Conservation (phyloP, 352 stramenopile genomes). For the Halophytophthora batemanensis region DNA sequence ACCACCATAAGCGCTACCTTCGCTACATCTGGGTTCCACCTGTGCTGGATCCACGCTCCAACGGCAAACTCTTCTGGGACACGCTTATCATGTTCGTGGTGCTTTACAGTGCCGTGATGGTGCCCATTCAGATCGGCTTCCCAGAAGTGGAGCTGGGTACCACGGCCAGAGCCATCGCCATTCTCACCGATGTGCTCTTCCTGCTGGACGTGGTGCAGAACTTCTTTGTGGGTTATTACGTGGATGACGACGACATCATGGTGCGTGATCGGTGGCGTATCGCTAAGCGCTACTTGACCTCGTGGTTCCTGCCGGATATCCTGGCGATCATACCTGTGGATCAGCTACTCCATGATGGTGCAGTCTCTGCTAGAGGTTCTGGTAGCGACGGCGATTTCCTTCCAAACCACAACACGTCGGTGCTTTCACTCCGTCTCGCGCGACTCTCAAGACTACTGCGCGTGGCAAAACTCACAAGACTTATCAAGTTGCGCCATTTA, state of each 20-base stretch:
- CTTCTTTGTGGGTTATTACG: conserved; percentile 69
- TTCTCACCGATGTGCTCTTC: conserved; percentile 50
- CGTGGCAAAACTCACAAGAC: conserved; percentile 63
- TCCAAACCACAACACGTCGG: conserved; percentile 31
- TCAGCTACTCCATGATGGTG: conserved; percentile 31
- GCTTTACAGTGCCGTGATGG: conserved; percentile 68
- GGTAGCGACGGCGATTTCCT: conserved; percentile 6
- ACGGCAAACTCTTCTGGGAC: conserved; percentile 60
- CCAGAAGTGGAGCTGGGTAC: conserved; percentile 43
- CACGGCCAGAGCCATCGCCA: conserved; percentile 23
- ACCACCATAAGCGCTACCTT: conserved; percentile 29
- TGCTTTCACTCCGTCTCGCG: conserved; percentile 64
- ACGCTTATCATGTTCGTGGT: conserved; percentile 69
- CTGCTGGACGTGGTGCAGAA: conserved; percentile 66
- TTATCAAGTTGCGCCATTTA: conserved; percentile 73
- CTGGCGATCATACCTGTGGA: conserved; percentile 52
- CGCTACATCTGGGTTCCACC: conserved; percentile 30
- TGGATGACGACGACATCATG: conserved; percentile 62
- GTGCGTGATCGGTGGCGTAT: conserved; percentile 40
- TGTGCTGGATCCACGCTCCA: conserved; percentile 55
- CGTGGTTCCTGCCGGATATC: conserved; percentile 61
- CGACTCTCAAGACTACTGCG: conserved; percentile 60
- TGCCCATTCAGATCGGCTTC: conserved; percentile 73
- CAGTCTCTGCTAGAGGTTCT: neutral
- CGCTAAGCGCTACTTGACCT: conserved; percentile 44